phyloP scores from a whole-genome alignment of 1,284 basidiomycete species.

The Cutaneotrichosporon sp. region DNA sequence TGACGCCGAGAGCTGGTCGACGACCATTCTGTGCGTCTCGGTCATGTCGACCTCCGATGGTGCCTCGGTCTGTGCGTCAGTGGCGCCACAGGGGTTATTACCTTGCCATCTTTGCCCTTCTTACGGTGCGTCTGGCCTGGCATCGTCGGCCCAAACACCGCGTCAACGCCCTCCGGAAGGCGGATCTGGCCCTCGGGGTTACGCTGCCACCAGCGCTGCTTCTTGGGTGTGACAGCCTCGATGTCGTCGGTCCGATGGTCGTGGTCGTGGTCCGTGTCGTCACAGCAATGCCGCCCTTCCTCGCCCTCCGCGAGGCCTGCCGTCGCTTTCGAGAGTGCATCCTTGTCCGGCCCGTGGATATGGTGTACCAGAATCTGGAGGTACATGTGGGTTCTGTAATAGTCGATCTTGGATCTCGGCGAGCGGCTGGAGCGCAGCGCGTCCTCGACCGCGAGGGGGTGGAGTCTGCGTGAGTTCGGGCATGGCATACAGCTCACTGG shows the following conservation, averaged over 20 bases:
- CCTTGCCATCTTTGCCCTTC: not conserved
- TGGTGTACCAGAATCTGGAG: slow-evolving; percentile 53
- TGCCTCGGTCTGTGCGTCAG: not conserved
- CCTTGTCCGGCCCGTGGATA: slow-evolving; percentile 41
- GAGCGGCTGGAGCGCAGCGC: slow-evolving; percentile 44
- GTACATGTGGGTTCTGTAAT: slow-evolving; percentile 52
- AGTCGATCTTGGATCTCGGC: slow-evolving; percentile 53
- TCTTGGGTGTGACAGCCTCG: not conserved
- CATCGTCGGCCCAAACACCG: slow-evolving; percentile 49
- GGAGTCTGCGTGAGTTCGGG: slow-evolving; percentile 38
- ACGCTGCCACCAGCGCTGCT: slow-evolving; percentile 14
- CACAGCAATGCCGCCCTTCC: not conserved
- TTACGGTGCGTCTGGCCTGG: slow-evolving; percentile 6
- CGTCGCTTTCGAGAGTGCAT: slow-evolving; percentile 23
- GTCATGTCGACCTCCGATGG: slow-evolving; percentile 21
- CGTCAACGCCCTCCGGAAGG: slow-evolving; percentile 50
- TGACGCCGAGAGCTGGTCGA: slow-evolving; percentile 51
- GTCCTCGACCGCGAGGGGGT: slow-evolving; percentile 54
- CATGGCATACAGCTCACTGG: slow-evolving; percentile 37
- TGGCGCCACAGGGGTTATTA: too few species aligned
- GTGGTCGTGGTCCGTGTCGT: not conserved
- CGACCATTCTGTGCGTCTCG: slow-evolving; percentile 44
- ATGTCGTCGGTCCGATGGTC: slow-evolving; percentile 1
- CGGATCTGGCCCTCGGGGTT: slow-evolving; percentile 20
- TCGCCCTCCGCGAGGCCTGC: slow-evolving; percentile 22